Conservation (phyloP, 495 filamentous ascomycete species). For the Elaphomyces granulatus region DNA sequence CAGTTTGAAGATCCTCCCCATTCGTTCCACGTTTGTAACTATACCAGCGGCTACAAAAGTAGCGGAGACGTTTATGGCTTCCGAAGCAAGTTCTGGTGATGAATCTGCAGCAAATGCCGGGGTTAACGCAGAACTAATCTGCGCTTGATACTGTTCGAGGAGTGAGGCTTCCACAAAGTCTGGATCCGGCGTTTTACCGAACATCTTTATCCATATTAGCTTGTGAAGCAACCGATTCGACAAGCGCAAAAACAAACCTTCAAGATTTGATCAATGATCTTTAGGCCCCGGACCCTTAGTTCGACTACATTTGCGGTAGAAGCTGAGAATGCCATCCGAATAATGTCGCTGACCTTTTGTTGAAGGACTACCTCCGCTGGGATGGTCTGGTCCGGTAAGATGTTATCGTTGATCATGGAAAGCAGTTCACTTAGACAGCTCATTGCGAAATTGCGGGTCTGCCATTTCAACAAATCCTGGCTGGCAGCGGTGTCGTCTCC, state of each 20-base stretch:
- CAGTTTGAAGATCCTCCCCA: conserved; percentile 92
- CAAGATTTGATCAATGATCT: conserved; percentile 83
- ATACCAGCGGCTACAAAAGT: conserved; percentile 94
- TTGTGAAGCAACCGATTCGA: no score
- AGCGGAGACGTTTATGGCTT: conserved; percentile 95
- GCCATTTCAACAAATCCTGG: conserved; percentile 87
- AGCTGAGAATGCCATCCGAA: conserved; percentile 92
- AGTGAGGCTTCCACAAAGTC: conserved; percentile 92
- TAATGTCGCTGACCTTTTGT: conserved; percentile 77
- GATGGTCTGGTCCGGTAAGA: conserved; percentile 52
- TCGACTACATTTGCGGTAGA: conserved; percentile 88
- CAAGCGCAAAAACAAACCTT: conserved; percentile 42
- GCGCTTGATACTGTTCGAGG: conserved; percentile 94
- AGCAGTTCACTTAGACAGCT: conserved; percentile 79
- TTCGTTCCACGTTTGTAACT: conserved; percentile 92
- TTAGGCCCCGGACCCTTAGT: conserved; percentile 73
- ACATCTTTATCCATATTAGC: no score
- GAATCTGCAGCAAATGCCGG: conserved; percentile 94
- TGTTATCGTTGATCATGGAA: conserved; percentile 55
- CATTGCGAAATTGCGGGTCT: conserved; percentile 91
- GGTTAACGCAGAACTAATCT: conserved; percentile 91
- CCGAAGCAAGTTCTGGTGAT: conserved; percentile 84
- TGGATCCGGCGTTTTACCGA: conserved; percentile 88
- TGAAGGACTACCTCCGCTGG: conserved; percentile 62
- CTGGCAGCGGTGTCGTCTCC: conserved; percentile 44